Evolutionary conservation across 352 stramenopile species (phyloP).

Genomic region (Thraustochytrium striatum): DNA sequence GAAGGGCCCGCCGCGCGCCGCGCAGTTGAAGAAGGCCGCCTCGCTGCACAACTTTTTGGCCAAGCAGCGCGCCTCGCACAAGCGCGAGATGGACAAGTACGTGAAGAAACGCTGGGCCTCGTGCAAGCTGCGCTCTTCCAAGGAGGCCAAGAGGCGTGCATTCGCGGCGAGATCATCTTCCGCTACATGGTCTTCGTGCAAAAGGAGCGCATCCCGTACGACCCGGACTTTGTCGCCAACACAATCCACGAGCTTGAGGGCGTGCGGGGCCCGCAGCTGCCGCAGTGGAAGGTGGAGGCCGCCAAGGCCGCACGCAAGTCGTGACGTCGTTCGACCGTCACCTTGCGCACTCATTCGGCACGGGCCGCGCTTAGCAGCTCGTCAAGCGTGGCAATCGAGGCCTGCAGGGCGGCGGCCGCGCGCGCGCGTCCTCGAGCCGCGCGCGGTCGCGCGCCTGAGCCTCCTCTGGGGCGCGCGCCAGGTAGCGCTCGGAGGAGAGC

Average conservation of each 20-base stretch:
- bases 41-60: constrained; percentile 38
- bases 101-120: constrained; percentile 41
- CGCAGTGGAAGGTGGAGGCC: constrained; percentile 37
- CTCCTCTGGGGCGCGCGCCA: too few species aligned
- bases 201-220: constrained; percentile 40
- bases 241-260: constrained; percentile 34
- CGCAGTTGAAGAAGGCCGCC: background rate
- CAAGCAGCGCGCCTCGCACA: constrained; percentile 33
- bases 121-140: constrained; percentile 36
- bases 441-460: too few species aligned
- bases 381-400: constrained; percentile 6
- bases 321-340: background rate
- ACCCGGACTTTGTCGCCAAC: constrained; percentile 39
- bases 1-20: background rate
- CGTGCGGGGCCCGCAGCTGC: constrained; percentile 5
- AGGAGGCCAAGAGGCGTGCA: constrained; percentile 45
- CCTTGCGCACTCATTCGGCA: background rate
- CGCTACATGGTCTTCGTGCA: constrained; percentile 38
- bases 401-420: too few species aligned
- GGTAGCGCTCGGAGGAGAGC: too few species aligned
- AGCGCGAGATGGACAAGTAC: constrained; percentile 47
- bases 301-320: constrained; percentile 32
- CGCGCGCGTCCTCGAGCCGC: too few species aligned
- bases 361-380: background rate
- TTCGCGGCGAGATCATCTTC: constrained; percentile 32